phyloP scores from a whole-genome alignment of 2,329 filamentous ascomycete species.

The Ophiostoma sp. region DNA sequence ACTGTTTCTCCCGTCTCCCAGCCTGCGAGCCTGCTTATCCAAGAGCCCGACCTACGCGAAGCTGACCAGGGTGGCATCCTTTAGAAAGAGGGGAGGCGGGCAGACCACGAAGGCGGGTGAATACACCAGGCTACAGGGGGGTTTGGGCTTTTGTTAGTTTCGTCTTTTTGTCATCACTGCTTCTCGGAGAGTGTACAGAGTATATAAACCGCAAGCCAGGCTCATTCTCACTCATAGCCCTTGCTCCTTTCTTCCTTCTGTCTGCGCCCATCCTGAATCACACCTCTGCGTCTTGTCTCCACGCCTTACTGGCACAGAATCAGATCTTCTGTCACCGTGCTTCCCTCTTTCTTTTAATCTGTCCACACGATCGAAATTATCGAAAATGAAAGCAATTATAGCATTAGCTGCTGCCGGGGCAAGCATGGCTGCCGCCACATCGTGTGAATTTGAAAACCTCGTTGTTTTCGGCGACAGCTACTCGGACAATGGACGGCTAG shows the following conservation, averaged over 20 bases:
- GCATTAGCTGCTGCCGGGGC: conserved; percentile 12
- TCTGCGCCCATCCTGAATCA: no score
- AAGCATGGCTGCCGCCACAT: conserved; percentile 18
- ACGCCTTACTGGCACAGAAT: no score
- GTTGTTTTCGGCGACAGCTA: conserved; percentile 72
- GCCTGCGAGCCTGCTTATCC: neutral
- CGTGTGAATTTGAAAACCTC: conserved; percentile 52
- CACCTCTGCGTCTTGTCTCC: no score
- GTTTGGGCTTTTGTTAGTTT: neutral
- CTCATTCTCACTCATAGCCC: no score
- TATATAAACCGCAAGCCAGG: no score
- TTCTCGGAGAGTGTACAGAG: no score
- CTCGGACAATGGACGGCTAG: conserved; percentile 63
- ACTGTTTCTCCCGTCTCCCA: neutral
- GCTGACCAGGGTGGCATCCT: neutral
- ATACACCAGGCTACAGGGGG: neutral
- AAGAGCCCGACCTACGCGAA: neutral
- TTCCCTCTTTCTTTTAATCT: no score
- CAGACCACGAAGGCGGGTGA: neutral
- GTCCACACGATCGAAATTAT: no score
- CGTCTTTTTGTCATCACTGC: neutral
- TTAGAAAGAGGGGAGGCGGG: neutral
- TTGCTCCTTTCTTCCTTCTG: no score
- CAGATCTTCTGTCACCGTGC: no score
- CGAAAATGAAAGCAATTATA: neutral